Conservation (phyloP, 345 rosid genomes). For the Citrus reticulata region DNA sequence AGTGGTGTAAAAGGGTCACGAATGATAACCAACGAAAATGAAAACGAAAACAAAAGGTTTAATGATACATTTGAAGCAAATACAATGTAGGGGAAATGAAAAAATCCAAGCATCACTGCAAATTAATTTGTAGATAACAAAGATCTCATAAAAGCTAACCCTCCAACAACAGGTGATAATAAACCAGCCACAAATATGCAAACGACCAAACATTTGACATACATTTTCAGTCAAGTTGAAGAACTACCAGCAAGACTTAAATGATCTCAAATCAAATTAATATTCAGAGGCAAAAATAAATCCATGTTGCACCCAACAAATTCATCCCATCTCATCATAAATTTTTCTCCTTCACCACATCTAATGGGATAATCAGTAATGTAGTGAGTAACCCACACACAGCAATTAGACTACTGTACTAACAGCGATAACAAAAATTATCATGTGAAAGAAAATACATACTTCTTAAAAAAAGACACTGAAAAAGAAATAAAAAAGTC, state of each 20-base stretch:
- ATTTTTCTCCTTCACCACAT: neutral
- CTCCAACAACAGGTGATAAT: neutral
- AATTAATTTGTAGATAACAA: neutral
- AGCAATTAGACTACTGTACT: neutral
- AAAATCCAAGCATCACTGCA: neutral
- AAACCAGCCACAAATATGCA: neutral
- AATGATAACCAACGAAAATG: neutral
- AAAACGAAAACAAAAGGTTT: neutral
- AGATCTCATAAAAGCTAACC: neutral
- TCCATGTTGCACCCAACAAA: neutral
- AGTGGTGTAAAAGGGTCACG: constrained; percentile 9
- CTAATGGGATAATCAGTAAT: neutral
- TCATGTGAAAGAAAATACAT: neutral
- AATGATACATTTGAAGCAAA: neutral
- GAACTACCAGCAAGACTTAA: neutral
- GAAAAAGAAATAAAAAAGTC: neutral
- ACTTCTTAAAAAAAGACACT: neutral
- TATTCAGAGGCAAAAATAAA: neutral
- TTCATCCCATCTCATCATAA: neutral
- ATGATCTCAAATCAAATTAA: neutral
- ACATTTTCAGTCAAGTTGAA: neutral
- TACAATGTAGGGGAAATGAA: neutral
- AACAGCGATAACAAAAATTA: neutral
- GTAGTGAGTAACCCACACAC: neutral
- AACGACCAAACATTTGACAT: neutral